Percentiles rank a stretch among this genome's conserved stretches.
These are phyloP conservation scores for Setaria viridis DNA, from an alignment of 202 grass and related monocot genomes.

Conservation along the genomic window DNA sequence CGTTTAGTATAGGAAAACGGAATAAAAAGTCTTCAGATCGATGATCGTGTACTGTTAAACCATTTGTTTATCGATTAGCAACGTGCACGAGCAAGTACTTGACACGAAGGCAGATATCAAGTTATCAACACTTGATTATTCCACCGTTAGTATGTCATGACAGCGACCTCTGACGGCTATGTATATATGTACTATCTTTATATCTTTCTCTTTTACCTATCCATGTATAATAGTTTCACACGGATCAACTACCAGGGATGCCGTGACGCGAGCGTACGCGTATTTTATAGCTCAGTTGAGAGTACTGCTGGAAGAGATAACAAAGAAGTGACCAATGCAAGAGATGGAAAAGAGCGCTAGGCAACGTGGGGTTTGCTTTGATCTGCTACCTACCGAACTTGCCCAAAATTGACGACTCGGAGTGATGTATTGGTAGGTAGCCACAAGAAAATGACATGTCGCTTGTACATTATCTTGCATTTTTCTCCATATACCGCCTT, in stretches of 20 bases:
- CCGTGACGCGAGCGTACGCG: slow-evolving; percentile 4
- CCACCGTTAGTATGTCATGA: slow-evolving; percentile 7
- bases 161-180: slow-evolving; percentile 32
- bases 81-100: neutral
- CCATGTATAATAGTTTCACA: slow-evolving; percentile 32
- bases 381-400: slow-evolving; percentile 48
- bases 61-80: neutral
- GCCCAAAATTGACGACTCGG: slow-evolving; percentile 41
- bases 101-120: slow-evolving; percentile 12
- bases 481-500: neutral
- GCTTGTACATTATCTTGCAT: neutral
- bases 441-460: slow-evolving; percentile 45
- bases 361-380: slow-evolving; percentile 32
- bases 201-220: neutral
- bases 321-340: neutral
- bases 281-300: slow-evolving; percentile 19
- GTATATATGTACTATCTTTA: neutral
- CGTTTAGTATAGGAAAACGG: neutral
- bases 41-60: neutral
- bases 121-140: too few species aligned
- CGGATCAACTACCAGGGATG: slow-evolving; percentile 10
- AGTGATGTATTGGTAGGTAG: slow-evolving; percentile 51
- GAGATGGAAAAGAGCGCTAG: neutral
- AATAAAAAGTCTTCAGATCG: neutral
- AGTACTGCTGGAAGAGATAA: neutral